Evolutionary conservation across 768 basidiomycete species (phyloP).

Genomic region (Phylloporus rhodoxanthus): DNA sequence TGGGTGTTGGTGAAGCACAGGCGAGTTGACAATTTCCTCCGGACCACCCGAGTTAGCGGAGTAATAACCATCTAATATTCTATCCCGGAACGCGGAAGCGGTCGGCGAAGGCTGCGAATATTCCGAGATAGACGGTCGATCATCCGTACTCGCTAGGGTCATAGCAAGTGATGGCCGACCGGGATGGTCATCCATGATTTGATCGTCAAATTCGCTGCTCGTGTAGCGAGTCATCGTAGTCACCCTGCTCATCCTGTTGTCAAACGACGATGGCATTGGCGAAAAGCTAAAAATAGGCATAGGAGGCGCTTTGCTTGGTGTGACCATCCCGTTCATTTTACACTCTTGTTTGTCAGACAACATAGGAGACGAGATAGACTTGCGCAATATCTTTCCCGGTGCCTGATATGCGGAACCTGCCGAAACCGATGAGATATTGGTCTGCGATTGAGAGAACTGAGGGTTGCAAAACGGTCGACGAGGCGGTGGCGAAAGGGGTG

Average conservation of each 20-base stretch:
- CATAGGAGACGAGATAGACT: slow-evolving; percentile 49
- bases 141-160: slow-evolving; percentile 38
- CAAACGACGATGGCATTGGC: slow-evolving; percentile 22
- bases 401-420: slow-evolving; percentile 6
- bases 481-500: slow-evolving; percentile 64
- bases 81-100: slow-evolving; percentile 74
- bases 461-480: slow-evolving; percentile 38
- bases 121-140: slow-evolving; percentile 55
- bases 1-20: slow-evolving; percentile 14
- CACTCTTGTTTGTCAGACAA: slow-evolving; percentile 41
- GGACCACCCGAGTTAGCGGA: slow-evolving; percentile 22
- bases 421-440: slow-evolving; percentile 35
- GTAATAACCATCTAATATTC: slow-evolving; percentile 32
- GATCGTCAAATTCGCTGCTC: slow-evolving; percentile 39
- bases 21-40: slow-evolving; percentile 16
- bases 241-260: slow-evolving; percentile 24
- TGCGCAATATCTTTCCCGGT: slow-evolving; percentile 34
- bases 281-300: slow-evolving; percentile 31
- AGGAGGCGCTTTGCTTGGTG: slow-evolving; percentile 41
- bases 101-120: slow-evolving; percentile 72
- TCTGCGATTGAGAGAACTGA: slow-evolving; percentile 54
- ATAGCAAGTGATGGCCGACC: slow-evolving; percentile 46
- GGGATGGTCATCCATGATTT: slow-evolving; percentile 20
- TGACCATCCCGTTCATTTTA: slow-evolving; percentile 24
- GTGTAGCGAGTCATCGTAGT: slow-evolving; percentile 27